Conservation (phyloP, 257 asterid genomes). For the Solanum tacnaense region DNA sequence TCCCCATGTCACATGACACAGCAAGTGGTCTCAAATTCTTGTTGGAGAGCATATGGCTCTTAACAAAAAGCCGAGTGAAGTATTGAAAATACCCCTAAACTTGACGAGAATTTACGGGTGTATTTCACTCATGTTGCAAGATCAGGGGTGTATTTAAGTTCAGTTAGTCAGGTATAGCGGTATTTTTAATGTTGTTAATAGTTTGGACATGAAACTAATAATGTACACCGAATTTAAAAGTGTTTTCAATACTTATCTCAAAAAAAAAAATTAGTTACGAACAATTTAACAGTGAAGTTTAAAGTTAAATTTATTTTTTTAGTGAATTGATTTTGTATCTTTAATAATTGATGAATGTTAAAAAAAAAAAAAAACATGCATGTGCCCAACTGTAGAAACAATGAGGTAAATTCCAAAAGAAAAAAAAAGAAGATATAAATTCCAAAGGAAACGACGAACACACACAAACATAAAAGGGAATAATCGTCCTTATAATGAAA, state of each 20-base stretch:
- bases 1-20: not conserved
- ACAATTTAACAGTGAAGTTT: not conserved
- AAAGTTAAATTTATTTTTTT: not conserved
- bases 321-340: not conserved
- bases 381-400: conserved; percentile 31
- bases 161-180: no score
- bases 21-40: not conserved
- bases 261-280: not conserved
- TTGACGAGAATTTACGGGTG: not conserved
- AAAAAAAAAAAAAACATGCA: conserved; percentile 19
- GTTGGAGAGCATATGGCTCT: not conserved
- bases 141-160: not conserved
- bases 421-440: not conserved
- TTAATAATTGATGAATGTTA: not conserved
- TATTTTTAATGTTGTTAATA: not conserved
- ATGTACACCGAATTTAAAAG: no score
- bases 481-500: conserved; percentile 41
- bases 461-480: conserved; percentile 45
- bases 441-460: conserved; percentile 46
- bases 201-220: not conserved
- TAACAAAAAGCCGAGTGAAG: not conserved
- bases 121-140: not conserved
- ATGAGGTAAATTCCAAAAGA: not conserved
- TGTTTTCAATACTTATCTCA: not conserved
- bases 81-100: not conserved